Percentiles rank a stretch among this genome's conserved stretches.
phyloP scores from a whole-genome alignment of 345 rosid genomes.

The Turnera subulata region DNA sequence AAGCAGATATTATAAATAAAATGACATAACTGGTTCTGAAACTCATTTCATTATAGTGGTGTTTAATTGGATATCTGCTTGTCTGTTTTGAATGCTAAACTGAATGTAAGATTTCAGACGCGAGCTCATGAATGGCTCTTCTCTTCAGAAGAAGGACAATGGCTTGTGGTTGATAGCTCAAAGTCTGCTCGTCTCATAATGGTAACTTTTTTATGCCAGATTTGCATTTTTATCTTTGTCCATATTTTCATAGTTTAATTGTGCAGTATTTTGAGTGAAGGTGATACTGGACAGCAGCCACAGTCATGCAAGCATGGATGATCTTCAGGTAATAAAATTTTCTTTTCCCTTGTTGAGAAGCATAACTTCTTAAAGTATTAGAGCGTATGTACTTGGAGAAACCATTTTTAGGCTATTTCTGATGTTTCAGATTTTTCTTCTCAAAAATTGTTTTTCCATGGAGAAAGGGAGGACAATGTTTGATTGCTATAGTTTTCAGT shows the following conservation, averaged over 20 bases:
- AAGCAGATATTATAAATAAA: not conserved
- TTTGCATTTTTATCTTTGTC: constrained; percentile 1
- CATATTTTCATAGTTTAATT: not conserved
- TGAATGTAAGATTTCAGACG: constrained; percentile 56
- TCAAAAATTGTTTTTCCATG: too few relatives aligned
- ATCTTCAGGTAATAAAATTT: constrained; percentile 58
- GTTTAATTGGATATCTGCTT: not conserved
- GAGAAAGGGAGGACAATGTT: too few relatives aligned
- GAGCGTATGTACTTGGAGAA: too few relatives aligned
- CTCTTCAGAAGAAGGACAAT: constrained; percentile 96
- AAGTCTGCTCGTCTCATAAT: constrained; percentile 86
- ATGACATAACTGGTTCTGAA: not conserved
- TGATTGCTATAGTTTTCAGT: too few relatives aligned
- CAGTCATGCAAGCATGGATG: constrained; percentile 56
- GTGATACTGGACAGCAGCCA: constrained; percentile 64
- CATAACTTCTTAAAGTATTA: too few relatives aligned
- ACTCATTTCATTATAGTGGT: not conserved
- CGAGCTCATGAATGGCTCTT: constrained; percentile 95
- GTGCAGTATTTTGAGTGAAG: constrained; percentile 37
- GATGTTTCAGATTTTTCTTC: too few relatives aligned
- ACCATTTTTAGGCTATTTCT: too few relatives aligned
- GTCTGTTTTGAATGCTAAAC: constrained; percentile 26
- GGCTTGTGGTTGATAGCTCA: constrained; percentile 82
- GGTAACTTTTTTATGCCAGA: constrained; percentile 36
- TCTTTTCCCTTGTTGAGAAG: not conserved